Base-by-base conservation (phyloP, 208 protist genomes). In the Leishmania braziliensis region DNA sequence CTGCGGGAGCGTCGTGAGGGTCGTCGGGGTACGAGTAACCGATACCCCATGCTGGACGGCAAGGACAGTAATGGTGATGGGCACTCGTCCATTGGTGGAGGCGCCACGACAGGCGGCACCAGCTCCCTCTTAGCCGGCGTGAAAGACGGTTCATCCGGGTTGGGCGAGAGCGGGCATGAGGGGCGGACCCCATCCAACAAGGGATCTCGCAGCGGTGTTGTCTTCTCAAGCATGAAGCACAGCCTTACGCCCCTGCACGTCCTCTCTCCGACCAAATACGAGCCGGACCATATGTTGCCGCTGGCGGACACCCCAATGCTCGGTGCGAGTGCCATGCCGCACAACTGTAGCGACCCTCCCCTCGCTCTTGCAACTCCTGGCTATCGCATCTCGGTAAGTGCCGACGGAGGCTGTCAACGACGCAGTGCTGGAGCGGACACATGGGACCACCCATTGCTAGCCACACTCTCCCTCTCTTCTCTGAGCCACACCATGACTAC, bases 1-100 rank as follows among this genome's bases (percentile, higher is more conserved):
- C 82, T 92, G 68, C 84, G 81, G n/a, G 83, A 80, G 73, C 65
- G 80, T 18, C 60, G 60, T 80, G 89, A 5, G 8, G 53, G 39
- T 56, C n/a, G 66, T 50, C 81, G 56, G 65, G 46, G 65, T 51
- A 82, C 20, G 51, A 77, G 78, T n/a, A 48, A 46, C 56, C 77
- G 9, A 16, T 6, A 50, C 58, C 18, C 56, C 20, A 36, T 18
- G 62, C 33, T 26, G 23, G 36, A 20, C 39, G 33, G 29, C 62
- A 72, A 43, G 46, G 46, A 9, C 36, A 43, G 48, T 63, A 39
- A 50, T 39, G 36, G 39, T 29, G 58, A 9, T 29, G 18, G 5
- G 8, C 18, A 76, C 51, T 9, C 33, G 18, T 39, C n/a, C 46
- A 16, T 29, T 6, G 39, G 5, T 12, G 48, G 6, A 29, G 51